Conservation (phyloP, 495 filamentous ascomycete genomes). For the Margaritispora aquatica region DNA sequence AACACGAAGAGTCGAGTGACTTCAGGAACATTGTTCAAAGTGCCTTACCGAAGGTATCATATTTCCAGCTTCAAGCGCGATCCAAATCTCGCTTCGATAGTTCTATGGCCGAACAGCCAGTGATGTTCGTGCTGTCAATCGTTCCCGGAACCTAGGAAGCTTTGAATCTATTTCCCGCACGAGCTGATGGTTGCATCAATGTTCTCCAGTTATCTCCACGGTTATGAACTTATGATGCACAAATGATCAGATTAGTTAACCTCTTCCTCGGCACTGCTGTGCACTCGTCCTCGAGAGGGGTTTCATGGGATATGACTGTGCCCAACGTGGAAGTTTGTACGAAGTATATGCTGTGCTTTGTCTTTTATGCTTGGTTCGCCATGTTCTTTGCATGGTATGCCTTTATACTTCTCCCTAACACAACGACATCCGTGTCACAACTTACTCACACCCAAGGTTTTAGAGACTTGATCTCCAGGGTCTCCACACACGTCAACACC, state of each 20-base stretch:
- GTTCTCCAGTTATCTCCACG: neutral
- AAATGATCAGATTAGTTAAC: neutral
- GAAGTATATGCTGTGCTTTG: too few species aligned
- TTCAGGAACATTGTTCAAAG: neutral
- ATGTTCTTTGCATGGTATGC: neutral
- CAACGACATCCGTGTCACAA: too few species aligned
- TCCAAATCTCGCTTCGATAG: too few species aligned
- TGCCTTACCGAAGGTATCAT: neutral
- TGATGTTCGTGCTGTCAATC: neutral
- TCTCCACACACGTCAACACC: neutral
- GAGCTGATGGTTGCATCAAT: neutral
- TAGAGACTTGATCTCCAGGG: neutral
- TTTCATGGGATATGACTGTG: neutral
- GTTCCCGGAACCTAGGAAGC: neutral
- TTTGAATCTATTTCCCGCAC: neutral
- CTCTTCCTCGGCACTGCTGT: neutral
- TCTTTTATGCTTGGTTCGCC: neutral
- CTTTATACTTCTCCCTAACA: slow-evolving; percentile 7
- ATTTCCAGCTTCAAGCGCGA: too few species aligned
- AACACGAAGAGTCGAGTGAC: neutral
- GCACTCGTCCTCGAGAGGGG: neutral
- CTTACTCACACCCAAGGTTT: neutral
- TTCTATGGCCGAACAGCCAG: neutral
- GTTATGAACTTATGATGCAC: neutral
- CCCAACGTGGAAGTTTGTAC: too few species aligned